Base-by-base conservation (phyloP, 495 filamentous ascomycete genomes). In the Collariella sp. region DNA sequence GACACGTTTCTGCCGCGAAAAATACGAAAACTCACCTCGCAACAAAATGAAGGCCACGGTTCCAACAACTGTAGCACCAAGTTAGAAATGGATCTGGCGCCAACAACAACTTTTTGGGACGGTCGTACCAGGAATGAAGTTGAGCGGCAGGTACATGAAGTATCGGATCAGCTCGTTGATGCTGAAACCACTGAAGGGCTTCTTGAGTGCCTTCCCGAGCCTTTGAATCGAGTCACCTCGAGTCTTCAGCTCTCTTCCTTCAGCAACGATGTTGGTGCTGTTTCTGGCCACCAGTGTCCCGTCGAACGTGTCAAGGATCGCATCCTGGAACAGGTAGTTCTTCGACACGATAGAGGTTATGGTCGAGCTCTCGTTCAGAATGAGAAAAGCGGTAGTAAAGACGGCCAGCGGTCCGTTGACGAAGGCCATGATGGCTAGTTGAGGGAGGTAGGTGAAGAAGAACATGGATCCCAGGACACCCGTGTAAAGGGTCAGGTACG, bases 241-340 rank as follows among this genome's bases (percentile, higher is more conserved):
- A 1, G 69, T 62, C 54, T 84, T 83, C 47, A 96, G 53, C 62
- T 89, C 74, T n/a, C 93, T 77, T 0, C 89, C 87, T 43, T 84
- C 77, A 0, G 76, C 70, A 7, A 98, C 81, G 2, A 96, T 70
- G 53, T 46, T 65, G 13, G 62, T 80, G 64, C 76, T 71, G 19
- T 77, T 75, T 36, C 72, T 73, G 9, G 78, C 70, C 0, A 91
- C 55, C 10, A 91, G 72, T 0, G 87, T 85, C 13, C 85, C 89
- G 63, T 98, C 93, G 59, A 98, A 98, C 3, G 88, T 93, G 65
- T 98, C 91, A 20, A 93, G 71, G 6, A 96, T 75, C 0, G 86
- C 84, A 39, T 89, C 87, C 48, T 87, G 81, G 20, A 94, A 77
- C 50, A 96, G 63, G 54, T 89, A 91, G 35, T 81, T 83, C 47